Evolutionary conservation across 108 stramenopile species (phyloP), one percentile per base, ranked within the genome.

Genomic region (Epithemia pelagica): DNA sequence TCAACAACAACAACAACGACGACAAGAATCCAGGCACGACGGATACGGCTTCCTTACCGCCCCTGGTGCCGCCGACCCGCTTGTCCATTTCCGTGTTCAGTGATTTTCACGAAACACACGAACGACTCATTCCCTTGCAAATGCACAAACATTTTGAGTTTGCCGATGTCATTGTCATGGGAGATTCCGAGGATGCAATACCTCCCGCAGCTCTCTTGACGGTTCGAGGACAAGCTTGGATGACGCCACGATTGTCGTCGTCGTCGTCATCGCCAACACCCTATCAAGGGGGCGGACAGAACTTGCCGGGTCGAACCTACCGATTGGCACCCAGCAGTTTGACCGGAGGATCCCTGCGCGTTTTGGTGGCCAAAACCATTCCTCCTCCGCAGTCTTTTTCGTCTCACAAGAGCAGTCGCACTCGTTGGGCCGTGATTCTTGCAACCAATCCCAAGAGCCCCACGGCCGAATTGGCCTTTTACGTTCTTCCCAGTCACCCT

Each of bases 391-490:
- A 46, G 10, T 66, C 70, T 21, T 52, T 65, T 15, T 73, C 66
- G 22, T 69, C 60, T 23, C 28, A 53, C 8, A 19, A 29, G 2
- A 58, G 58, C 52, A 75, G 77, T 10, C 71, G 70, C 15, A 64
- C 75, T 32, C 68, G 83, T 2, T 33, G 78, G 61, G 80, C 84
- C 18, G 69, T 86, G n/a, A 64, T 89, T 64, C 53, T 89, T 22
- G 88, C 85, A 0, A 89, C 88, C 18, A 84, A 89, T 69, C 88
- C 88, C 0, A 37, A 76, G 55, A 82, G 77, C 15, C 62, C 70
- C 0, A 89, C 88, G 29, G 88, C 82, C 0, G 88, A 89, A 59
- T 84, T 80, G 59, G 84, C 83, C 2, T 89, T 89, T 59, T 89
- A 86, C 56, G 31, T 89, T 19, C 68, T 89, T 62, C 80, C 79